A percentile compares a stretch with the other conserved stretches of the same genome.
Evolutionary conservation across 495 filamentous ascomycete species (phyloP).

Genomic region (Cryomyces minteri): DNA sequence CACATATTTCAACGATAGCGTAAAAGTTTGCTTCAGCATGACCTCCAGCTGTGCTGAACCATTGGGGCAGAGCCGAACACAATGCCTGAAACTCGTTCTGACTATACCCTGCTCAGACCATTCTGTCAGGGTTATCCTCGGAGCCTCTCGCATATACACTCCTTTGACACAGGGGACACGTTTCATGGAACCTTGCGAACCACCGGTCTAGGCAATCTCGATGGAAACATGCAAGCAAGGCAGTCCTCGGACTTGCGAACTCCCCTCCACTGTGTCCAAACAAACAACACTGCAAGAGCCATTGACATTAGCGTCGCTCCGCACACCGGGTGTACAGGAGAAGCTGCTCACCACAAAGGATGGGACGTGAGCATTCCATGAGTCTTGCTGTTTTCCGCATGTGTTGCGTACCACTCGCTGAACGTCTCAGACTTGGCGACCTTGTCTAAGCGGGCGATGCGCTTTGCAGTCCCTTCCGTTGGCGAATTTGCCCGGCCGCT

Average conservation of each 20-base stretch:
- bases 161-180: slow-evolving; percentile 14
- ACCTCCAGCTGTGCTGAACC: no score
- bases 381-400: slow-evolving; percentile 4
- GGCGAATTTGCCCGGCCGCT: no score
- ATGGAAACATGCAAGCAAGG: slow-evolving; percentile 10
- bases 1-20: no score
- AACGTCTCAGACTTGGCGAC: slow-evolving; percentile 6
- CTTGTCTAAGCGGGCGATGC: slow-evolving; percentile 6
- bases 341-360: slow-evolving; percentile 6
- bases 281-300: slow-evolving; percentile 8
- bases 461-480: no score
- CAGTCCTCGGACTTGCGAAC: slow-evolving; percentile 9
- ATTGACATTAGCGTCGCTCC: background rate
- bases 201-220: slow-evolving; percentile 11
- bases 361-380: slow-evolving; percentile 1
- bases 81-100: no score
- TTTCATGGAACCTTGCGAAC: slow-evolving; percentile 10
- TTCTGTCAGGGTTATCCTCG: no score
- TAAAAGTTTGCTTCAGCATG: no score
- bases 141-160: no score
- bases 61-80: no score
- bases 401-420: slow-evolving; percentile 5
- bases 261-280: slow-evolving; percentile 8
- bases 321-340: background rate
- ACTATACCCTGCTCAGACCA: no score